Conservation (phyloP, 1,284 basidiomycete genomes). For the Microstroma glucosiphilum region DNA sequence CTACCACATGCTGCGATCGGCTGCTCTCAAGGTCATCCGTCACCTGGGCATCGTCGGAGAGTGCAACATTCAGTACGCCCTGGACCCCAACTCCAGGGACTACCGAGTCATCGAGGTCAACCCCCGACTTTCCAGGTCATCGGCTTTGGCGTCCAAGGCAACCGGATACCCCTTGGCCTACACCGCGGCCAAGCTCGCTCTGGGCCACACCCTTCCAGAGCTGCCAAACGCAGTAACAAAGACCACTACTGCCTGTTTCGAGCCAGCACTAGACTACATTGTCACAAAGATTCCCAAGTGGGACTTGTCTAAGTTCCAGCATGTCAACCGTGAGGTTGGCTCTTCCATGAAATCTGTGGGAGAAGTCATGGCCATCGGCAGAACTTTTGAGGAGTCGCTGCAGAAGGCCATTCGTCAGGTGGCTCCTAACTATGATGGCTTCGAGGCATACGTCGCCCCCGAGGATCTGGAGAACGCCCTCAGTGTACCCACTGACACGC, state of each 20-base stretch:
- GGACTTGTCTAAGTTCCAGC: conserved; percentile 95
- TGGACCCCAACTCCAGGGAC: conserved; percentile 84
- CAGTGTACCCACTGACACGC: conserved; percentile 71
- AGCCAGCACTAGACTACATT: conserved; percentile 98
- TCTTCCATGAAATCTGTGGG: conserved; percentile 99
- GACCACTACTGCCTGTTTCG: conserved; percentile 98
- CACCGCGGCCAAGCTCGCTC: conserved; percentile 98
- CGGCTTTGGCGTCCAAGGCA: conserved; percentile 94
- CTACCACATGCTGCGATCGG: conserved; percentile 97
- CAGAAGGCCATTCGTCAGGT: conserved; percentile 98
- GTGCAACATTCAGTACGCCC: conserved; percentile 97
- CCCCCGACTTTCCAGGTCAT: conserved; percentile 43
- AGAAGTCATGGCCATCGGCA: conserved; percentile 99
- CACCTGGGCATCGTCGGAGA: conserved; percentile 98
- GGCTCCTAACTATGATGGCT: conserved; percentile 71
- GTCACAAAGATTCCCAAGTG: conserved; percentile 99
- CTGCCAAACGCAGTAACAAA: conserved; percentile 98
- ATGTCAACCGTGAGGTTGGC: conserved; percentile 87
- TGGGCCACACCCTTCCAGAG: conserved; percentile 95
- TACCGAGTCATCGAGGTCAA: conserved; percentile 80
- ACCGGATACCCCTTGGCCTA: conserved; percentile 99
- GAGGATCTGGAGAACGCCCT: conserved; percentile 77
- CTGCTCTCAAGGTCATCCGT: conserved; percentile 93
- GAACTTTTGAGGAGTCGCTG: conserved; percentile 96
- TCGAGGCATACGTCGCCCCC: conserved; percentile 66